Conservation (phyloP, 148 eudicot genomes). For the Rhododendron molle region DNA sequence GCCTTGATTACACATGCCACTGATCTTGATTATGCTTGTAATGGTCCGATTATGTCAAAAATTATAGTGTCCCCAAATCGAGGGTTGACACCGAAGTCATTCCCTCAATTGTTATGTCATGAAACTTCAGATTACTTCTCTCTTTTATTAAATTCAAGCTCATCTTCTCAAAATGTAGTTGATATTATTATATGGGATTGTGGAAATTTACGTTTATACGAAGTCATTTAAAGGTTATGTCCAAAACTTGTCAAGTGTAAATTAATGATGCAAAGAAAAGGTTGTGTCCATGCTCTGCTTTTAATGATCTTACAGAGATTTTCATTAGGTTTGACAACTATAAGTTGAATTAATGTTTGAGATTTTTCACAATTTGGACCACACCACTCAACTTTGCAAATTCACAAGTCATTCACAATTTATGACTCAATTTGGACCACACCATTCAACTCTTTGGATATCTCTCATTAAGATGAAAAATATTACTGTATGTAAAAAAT, state of each 20-base stretch:
- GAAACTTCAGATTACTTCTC: no score
- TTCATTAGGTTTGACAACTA: background rate
- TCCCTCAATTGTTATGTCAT: no score
- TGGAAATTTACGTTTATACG: background rate
- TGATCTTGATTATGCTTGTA: no score
- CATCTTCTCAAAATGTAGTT: background rate
- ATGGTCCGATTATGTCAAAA: no score
- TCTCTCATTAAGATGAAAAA: no score
- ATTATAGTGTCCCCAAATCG: no score
- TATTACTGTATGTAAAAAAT: no score
- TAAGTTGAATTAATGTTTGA: background rate
- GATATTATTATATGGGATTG: background rate
- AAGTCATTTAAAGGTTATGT: background rate
- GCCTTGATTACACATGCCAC: no score
- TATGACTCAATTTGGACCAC: background rate
- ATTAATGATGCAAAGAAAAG: background rate
- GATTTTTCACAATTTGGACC: background rate
- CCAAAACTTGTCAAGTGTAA: background rate
- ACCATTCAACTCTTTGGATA: background rate
- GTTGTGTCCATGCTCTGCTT: background rate
- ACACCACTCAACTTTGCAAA: background rate
- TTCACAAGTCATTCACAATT: background rate
- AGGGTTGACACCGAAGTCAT: no score
- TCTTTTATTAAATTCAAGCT: background rate
- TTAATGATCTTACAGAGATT: background rate